Conservation (phyloP, 129 eudicot species). For the Ambrosia artemisiifolia region DNA sequence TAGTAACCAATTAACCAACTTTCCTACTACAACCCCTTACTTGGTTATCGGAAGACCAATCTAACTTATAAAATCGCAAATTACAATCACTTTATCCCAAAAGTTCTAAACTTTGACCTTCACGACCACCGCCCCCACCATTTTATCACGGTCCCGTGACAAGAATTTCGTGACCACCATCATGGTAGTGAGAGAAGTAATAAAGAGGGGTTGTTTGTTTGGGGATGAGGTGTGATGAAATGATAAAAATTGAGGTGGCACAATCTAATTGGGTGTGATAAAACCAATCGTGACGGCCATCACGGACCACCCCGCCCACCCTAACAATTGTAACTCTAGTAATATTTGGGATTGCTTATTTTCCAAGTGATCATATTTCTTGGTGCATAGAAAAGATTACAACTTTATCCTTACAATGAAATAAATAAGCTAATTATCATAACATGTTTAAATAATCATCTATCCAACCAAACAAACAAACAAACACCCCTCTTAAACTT, state of each 20-base stretch:
- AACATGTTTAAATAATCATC: background rate
- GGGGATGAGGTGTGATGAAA: no score
- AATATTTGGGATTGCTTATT: background rate
- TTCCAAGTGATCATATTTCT: background rate
- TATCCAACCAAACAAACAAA: background rate
- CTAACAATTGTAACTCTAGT: background rate
- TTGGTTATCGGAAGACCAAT: background rate
- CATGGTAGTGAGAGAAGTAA: no score
- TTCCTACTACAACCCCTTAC: background rate
- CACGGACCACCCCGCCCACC: no score
- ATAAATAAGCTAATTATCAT: background rate
- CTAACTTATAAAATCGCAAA: background rate
- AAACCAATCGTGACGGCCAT: no score
- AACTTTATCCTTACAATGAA: background rate
- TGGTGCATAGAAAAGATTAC: background rate
- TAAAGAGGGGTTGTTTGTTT: no score
- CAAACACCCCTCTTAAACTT: no score
- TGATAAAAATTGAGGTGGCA: no score
- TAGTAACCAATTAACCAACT: background rate
- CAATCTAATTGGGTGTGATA: no score
- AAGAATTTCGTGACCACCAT: no score
- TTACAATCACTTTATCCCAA: background rate
- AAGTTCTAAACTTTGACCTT: background rate
- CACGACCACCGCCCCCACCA: no score
- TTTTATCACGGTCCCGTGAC: no score